Evolutionary conservation across 2,329 filamentous ascomycete species (phyloP), one percentile per base, ranked within the genome.

Genomic region (Lachnellula subtilissima): DNA sequence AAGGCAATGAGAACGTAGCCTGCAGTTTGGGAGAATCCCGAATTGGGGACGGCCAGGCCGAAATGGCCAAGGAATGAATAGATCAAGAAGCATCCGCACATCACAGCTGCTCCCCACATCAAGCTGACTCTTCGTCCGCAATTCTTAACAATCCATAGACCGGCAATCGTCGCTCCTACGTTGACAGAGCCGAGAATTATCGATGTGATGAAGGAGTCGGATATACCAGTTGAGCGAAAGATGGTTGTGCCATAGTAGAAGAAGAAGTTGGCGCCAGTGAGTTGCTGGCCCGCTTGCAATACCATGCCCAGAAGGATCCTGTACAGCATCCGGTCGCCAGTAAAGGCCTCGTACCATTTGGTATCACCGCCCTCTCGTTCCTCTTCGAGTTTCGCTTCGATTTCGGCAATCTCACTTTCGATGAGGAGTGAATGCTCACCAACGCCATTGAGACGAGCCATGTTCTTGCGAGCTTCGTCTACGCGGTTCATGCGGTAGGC

Each of bases 181-280:
- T 89, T 89, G 65, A 89, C 85, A 0, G 78, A 82, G 9, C 80
- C 80, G 19, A 88, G 77, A 57, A 88, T 86, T 64, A 88, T 84
- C 65, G 86, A 83, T 0, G 84, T 88, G 52, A 84, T 74, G 64
- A 86, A 89, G 50, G 79, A 81, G 73, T 90, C 82, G 28, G 70
- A 67, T 45, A 89, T 78, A 62, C 86, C 87, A 1, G 84, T 84
- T 2, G 84, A 78, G 14, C 76, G 67, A 71, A 90, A 89, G 62
- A 88, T 83, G 4, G 82, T 86, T 42, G 80, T 83, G 23, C 80
- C 80, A 65, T 85, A 88, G 70, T 83, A 83, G 70, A 87, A 86
- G 74, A 84, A 86, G 71, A 83, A 87, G 72, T 86, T 86, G 56
- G 81, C 83, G 35, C 86, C 86, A 0, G 84, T 87, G 2, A 89